phyloP scores from a whole-genome alignment of 2,329 filamentous ascomycete species.

The Fonsecaea pugnacius region DNA sequence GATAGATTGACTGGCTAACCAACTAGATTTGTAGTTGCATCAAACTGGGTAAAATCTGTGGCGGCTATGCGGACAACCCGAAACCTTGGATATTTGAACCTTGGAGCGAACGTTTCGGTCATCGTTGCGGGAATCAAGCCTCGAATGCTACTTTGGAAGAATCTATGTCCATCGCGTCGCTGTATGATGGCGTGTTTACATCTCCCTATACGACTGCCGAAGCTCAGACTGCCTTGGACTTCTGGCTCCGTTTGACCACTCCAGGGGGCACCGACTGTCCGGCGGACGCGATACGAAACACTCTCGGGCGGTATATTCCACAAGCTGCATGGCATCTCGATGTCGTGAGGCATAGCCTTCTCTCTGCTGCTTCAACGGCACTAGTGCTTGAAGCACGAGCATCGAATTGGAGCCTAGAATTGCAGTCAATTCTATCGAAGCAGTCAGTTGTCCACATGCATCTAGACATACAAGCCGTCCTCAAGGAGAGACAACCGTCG shows the following conservation, averaged over 20 bases:
- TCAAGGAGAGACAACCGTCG: constrained; percentile 3
- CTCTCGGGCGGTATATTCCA: background rate
- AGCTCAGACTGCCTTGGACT: background rate
- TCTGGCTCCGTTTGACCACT: constrained; percentile 4
- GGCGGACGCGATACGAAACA: background rate
- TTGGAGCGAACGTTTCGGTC: background rate
- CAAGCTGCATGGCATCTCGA: constrained; percentile 10
- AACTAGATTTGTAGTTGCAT: background rate
- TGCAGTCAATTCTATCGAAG: background rate
- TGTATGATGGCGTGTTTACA: background rate
- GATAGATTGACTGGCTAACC: background rate
- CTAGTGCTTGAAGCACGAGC: background rate
- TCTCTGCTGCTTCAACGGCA: constrained; percentile 4
- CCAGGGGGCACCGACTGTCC: background rate
- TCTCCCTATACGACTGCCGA: background rate
- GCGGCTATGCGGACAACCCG: constrained; percentile 5
- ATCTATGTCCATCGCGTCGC: background rate
- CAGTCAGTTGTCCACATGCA: constrained; percentile 1
- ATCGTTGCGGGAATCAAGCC: background rate
- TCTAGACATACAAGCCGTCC: constrained; percentile 5
- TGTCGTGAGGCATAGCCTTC: background rate
- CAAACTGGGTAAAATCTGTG: background rate
- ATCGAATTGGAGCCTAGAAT: background rate
- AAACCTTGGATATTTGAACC: constrained; percentile 5
- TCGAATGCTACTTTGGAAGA: background rate